Conservation (phyloP, 306 rosid genomes). For the Bauhinia variegata region DNA sequence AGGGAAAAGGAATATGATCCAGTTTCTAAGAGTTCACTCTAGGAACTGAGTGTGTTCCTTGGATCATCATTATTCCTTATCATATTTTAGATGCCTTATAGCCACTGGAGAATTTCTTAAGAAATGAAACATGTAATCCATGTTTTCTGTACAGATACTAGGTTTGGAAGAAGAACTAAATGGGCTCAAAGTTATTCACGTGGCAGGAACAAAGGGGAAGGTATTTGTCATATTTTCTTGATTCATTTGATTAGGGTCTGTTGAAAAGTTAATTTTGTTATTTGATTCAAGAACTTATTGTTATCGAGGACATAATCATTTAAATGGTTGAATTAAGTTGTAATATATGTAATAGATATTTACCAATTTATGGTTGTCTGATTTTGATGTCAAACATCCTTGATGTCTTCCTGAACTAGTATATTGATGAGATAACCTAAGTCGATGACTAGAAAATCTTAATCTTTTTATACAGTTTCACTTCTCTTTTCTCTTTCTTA, state of each 20-base stretch:
- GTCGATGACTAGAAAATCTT: background rate
- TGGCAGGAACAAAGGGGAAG: conserved; percentile 92
- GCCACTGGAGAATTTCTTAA: conserved; percentile 18
- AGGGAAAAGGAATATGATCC: too few relatives aligned
- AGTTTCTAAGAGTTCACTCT: conserved; percentile 5
- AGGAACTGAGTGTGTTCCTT: conserved; percentile 27
- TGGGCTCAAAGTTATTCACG: conserved; percentile 73
- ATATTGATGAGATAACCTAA: background rate
- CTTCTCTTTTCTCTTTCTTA: background rate
- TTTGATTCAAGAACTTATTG: conserved; percentile 16
- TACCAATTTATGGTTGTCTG: conserved; percentile 15
- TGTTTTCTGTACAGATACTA: conserved; percentile 56
- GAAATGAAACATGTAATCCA: conserved; percentile 18
- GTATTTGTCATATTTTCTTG: conserved; percentile 34
- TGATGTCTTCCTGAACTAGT: conserved; percentile 28
- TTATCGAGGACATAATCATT: conserved; percentile 10
- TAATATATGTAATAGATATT: conserved; percentile 1
- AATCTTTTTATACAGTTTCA: background rate
- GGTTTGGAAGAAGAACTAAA: conserved; percentile 59
- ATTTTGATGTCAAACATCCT: conserved; percentile 14
- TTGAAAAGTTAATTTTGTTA: background rate
- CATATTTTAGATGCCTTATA: conserved; percentile 3
- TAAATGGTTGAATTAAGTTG: conserved; percentile 26
- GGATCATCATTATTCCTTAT: conserved; percentile 13
- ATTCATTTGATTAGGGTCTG: conserved; percentile 1